Evolutionary conservation across 768 basidiomycete species (phyloP), one percentile per base, ranked within the genome.

Genomic region (Russula virescens): DNA sequence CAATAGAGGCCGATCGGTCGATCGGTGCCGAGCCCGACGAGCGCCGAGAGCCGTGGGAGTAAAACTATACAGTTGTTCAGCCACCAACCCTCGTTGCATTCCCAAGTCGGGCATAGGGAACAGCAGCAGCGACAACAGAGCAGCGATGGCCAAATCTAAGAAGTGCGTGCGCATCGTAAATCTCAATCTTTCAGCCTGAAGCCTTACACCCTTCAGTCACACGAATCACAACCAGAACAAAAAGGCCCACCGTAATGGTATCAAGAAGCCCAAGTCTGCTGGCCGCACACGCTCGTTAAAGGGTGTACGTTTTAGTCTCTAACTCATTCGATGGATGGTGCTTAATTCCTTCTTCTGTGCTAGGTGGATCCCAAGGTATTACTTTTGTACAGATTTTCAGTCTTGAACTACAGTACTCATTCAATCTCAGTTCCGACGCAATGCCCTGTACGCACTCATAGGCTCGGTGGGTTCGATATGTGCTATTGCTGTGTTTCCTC

Each of bases 191-290:
- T 58, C 58, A 45, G 19, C 5, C 58, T 60, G 34, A 65, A 26
- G 28, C 25, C 53, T 62, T 56, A 67, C 47, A 49, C 7, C 49
- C 50, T 64, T 61, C 65, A 94, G 89, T 71, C 88, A 93, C 75
- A 92, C 89, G 72, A 92, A 91, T 77, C 94, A 96, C 83, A 97
- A 96, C 82, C 94, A 97, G 80, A 92, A 70, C 82, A 86, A 85
- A 77, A 98, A 97, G 85, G 94, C 96, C 68, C 96, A 98, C 82
- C 85, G 90, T 68, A 98, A 98, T 81, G 96, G 95, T 72, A 96
- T 98, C 81, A 93, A 89, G 80, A 84, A 81, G 75, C 88, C 92
- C 57, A 77, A 80, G 75, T 58, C 62, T 26, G 80, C 83, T 62
- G 80, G 83, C 73, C 83, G 86, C 71, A 83, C 89, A 69, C 83